Evolutionary conservation across 2,329 filamentous ascomycete species (phyloP), one percentile per base, ranked within the genome.

Genomic region (Colletotrichum australisinense): DNA sequence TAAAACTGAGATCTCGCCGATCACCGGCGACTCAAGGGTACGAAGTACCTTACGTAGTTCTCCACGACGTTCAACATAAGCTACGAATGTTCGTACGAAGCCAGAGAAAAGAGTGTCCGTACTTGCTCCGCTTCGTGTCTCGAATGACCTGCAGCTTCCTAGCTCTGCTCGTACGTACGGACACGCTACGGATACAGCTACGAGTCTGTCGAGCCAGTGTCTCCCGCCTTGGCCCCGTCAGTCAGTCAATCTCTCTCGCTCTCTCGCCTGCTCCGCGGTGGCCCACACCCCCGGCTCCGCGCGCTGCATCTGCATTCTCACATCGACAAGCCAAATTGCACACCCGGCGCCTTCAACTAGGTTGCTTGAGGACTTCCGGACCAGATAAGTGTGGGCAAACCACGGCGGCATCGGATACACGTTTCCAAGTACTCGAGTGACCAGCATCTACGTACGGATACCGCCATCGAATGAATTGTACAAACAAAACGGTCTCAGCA

Each of bases 241-340:
- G 55, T 70, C 30, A 32, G 8, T 32, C 30, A 32, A 32, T 63
- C 38, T 42, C 16, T 42, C 38, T 42, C 38, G 14, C 19, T 52
- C 59, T 69, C 30, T 49, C 14, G 42, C 14, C 46, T 70, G 46
- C 59, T 65, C 70, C 59, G 66, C 55, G 70, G 67, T 69, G 67
- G 60, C 60, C 60, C 67, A 73, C 70, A 64, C 67, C 70, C 67
- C 60, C 70, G 70, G 60, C 67, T 70, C 70, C 60, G 60, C 60
- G 67, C 55, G 67, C 46, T 65, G 60, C 70, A 65, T 69, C 60
- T 57, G 60, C 70, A 70, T 65, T 65, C 55, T 70, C 67, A 60
- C 70, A 60, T 60, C 66, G 38, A 53, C 55, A 28, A 64, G 70
- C 46, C 52, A 46, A 60, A 55, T 35, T 49, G 28, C 58, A 67